Base-by-base conservation (phyloP, 495 filamentous ascomycete genomes). In the Penicillium daleae region DNA sequence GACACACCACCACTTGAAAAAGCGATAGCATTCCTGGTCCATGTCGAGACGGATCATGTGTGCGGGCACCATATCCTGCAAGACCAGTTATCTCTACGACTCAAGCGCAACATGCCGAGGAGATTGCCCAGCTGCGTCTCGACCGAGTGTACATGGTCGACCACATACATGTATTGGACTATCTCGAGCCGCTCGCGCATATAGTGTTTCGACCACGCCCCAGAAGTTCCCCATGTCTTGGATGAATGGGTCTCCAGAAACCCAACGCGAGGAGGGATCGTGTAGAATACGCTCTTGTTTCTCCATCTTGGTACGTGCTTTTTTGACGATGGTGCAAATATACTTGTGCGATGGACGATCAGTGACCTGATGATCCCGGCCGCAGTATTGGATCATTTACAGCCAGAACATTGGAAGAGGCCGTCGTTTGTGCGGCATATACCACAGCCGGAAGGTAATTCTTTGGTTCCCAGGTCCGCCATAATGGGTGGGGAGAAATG, bases 21-120 rank as follows among this genome's bases (percentile, higher is more conserved):
- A 85, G 56, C 85, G 81, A 61, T 86, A 87, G 71, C 75, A 81
- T 53, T 85, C 79, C 57, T 86, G 82, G 39, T 86, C 82, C 57
- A 68, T 73, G 21, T 75, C 71, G 49, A 85, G 70, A 17, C 83
- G 76, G n/a, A 86, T 42, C 46, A 77, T 71, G 49, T 82, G 40
- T 0, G 66, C 67, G 7, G 83, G 85, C 5, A 82, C 54, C 7
- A 76, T 6, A 17, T 65, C 22, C 4, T 82, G 76, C 3, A 77
- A 49, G 4, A 78, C 78, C 67, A 85, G 60, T 82, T 81, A 57
- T 86, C 82, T 39, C 66, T n/a, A 0, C 74, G 71, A 58, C 76
- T 72, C 8, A 83, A 63, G 4, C 71, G 70, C 46, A 85, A 64
- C 55, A 80, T 69, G 35, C 79, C 76, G 58, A 67, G 67, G 31